phyloP scores from a whole-genome alignment of 2,329 filamentous ascomycete genomes.

The Fusarium setosum region DNA sequence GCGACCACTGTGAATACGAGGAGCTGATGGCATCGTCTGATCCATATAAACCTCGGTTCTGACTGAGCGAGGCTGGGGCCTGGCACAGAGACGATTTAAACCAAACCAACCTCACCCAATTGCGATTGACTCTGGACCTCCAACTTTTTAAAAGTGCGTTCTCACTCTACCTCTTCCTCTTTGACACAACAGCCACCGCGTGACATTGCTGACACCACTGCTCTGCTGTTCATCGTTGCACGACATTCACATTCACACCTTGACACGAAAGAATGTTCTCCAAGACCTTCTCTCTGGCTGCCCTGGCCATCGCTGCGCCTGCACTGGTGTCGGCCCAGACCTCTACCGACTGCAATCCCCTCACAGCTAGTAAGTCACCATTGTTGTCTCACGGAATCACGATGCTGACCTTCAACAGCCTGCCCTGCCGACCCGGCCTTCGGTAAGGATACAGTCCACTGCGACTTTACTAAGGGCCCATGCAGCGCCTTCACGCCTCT shows the following conservation, averaged over 20 bases:
- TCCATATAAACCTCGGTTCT: conserved; percentile 14
- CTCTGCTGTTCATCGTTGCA: conserved; percentile 6
- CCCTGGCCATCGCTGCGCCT: conserved; percentile 31
- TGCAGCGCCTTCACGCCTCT: conserved; percentile 52
- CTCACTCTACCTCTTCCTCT: conserved; percentile 1
- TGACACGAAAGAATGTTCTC: conserved; percentile 24
- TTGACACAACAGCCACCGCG: conserved; percentile 2
- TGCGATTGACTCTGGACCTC: background rate
- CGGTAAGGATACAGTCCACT: conserved; percentile 64
- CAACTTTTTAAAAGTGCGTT: conserved; percentile 20
- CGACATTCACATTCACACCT: conserved; percentile 1
- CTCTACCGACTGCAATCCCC: conserved; percentile 34
- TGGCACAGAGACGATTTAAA: background rate
- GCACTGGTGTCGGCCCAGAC: conserved; percentile 35
- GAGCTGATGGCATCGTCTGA: conserved; percentile 19
- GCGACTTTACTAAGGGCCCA: conserved; percentile 74
- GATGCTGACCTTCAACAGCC: conserved; percentile 27
- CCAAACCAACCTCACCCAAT: conserved; percentile 28
- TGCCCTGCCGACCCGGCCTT: conserved; percentile 76
- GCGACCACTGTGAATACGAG: conserved; percentile 22
- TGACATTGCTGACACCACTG: conserved; percentile 10
- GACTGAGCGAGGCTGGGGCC: conserved; percentile 17
- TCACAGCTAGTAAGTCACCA: conserved; percentile 23
- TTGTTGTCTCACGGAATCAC: background rate
- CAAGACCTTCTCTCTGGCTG: conserved; percentile 24